Evolutionary conservation across 2,329 filamentous ascomycete species (phyloP).

Genomic region (Clonostachys rhizophaga): DNA sequence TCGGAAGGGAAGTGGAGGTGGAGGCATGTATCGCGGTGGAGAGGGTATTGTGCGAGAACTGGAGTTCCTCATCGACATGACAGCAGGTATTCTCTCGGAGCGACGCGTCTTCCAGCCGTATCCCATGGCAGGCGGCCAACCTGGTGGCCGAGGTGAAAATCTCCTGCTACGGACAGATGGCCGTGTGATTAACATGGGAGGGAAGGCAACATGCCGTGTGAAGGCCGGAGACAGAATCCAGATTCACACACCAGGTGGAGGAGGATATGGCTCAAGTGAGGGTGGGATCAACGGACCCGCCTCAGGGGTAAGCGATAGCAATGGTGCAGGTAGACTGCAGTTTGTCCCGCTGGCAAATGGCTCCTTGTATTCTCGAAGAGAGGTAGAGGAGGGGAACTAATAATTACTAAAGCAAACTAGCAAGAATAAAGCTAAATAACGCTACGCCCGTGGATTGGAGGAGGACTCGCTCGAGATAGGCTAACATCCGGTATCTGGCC

Average conservation of each 20-base stretch:
- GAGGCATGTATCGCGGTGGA: constrained; percentile 61
- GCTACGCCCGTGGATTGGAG: too few relatives aligned
- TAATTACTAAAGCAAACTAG: too few relatives aligned
- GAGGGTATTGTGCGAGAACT: constrained; percentile 71
- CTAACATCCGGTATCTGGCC: too few relatives aligned
- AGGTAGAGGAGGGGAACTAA: too few relatives aligned
- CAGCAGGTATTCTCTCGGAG: neutral
- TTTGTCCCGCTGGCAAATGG: too few relatives aligned
- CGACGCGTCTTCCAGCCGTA: neutral
- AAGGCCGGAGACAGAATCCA: constrained; percentile 23
- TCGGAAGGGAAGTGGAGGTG: constrained; percentile 53
- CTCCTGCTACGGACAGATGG: neutral
- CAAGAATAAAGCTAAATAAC: too few relatives aligned
- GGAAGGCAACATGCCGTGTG: constrained; percentile 20
- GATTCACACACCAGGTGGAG: constrained; percentile 26
- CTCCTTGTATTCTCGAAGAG: too few relatives aligned
- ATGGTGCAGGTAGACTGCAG: too few relatives aligned
- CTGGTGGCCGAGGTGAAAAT: neutral
- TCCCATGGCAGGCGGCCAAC: neutral
- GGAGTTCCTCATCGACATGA: constrained; percentile 44
- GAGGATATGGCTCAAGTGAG: constrained; percentile 13
- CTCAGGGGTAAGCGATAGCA: too few relatives aligned
- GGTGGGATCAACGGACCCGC: too few relatives aligned
- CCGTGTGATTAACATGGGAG: constrained; percentile 17
- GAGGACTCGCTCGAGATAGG: too few relatives aligned